These are phyloP conservation scores for Setomelanomma holmii DNA, from an alignment of 2,329 filamentous ascomycete species.

Conservation along the genomic window DNA sequence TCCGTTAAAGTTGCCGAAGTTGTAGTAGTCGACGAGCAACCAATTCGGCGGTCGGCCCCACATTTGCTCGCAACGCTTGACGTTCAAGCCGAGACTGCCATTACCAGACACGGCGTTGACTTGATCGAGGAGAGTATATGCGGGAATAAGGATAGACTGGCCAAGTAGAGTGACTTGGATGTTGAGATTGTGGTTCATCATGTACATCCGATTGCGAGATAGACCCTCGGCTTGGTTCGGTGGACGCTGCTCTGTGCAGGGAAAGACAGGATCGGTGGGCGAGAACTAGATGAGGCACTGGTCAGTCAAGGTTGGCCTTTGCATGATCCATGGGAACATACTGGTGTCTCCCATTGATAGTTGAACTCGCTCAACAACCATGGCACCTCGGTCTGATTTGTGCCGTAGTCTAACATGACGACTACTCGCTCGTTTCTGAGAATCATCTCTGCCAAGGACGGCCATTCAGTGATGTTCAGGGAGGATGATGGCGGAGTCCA, in stretches of 20 bases:
- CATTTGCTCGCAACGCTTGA: conserved; percentile 34
- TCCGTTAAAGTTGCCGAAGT: conserved; percentile 42
- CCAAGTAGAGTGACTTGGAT: conserved; percentile 51
- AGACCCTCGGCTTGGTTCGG: conserved; percentile 65
- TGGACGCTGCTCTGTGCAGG: conserved; percentile 80
- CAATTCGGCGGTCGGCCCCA: conserved; percentile 46
- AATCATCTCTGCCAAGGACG: conserved; percentile 71
- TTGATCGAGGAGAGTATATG: conserved; percentile 33
- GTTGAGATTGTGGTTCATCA: conserved; percentile 93
- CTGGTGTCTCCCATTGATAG: conserved; percentile 86
- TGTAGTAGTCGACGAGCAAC: conserved; percentile 48
- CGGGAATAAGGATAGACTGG: conserved; percentile 53
- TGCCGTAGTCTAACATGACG: conserved; percentile 51
- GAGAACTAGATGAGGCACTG: conserved; percentile 67
- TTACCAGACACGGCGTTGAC: conserved; percentile 41
- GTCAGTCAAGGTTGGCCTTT: no score
- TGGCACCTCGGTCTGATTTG: conserved; percentile 78
- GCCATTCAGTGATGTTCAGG: conserved; percentile 80
- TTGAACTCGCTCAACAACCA: conserved; percentile 89
- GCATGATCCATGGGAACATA: no score
- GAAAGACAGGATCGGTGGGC: conserved; percentile 71
- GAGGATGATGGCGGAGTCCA: conserved; percentile 76
- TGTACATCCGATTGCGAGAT: conserved; percentile 69
- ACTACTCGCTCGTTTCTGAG: conserved; percentile 40
- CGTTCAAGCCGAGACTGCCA: conserved; percentile 33